These are phyloP conservation scores for Crithidia sp. DNA, from an alignment of 208 protist species.

Conservation along the genomic window DNA sequence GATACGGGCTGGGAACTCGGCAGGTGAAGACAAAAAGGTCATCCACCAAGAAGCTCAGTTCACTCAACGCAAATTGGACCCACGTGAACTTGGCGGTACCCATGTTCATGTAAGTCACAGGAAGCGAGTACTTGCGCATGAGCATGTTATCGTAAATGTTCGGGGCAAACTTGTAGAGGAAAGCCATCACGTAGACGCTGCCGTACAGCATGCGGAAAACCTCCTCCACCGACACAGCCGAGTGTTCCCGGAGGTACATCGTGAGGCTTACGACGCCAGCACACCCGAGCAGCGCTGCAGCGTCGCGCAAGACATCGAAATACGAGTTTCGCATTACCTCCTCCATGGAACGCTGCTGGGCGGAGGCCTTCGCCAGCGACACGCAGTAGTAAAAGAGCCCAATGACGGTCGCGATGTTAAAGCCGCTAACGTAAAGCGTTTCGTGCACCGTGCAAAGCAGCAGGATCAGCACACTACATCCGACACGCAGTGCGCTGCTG, in stretches of 20 bases:
- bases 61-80: conserved; percentile 27
- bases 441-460: conserved; percentile 71
- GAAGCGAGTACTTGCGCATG: conserved; percentile 72
- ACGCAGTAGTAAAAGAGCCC: conserved; percentile 67
- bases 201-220: conserved; percentile 63
- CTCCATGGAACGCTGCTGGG: conserved; percentile 40
- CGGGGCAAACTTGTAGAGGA: conserved; percentile 73
- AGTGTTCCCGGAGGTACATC: conserved; percentile 6
- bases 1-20: conserved; percentile 63
- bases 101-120: conserved; percentile 53
- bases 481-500: conserved; percentile 26
- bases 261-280: conserved; percentile 33
- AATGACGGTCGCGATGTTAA: conserved; percentile 61
- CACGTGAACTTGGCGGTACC: conserved; percentile 22
- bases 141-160: conserved; percentile 85
- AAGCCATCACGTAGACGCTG: conserved; percentile 67
- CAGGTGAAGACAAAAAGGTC: conserved; percentile 90
- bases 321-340: conserved; percentile 58
- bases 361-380: conserved; percentile 47
- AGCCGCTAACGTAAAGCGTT: conserved; percentile 57
- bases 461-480: conserved; percentile 53
- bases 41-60: conserved; percentile 74
- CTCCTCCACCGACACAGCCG: conserved; percentile 33
- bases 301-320: conserved; percentile 65
- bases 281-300: conserved; percentile 39